Conservation (phyloP, 2,329 filamentous ascomycete species). For the Ilyonectria robusta region DNA sequence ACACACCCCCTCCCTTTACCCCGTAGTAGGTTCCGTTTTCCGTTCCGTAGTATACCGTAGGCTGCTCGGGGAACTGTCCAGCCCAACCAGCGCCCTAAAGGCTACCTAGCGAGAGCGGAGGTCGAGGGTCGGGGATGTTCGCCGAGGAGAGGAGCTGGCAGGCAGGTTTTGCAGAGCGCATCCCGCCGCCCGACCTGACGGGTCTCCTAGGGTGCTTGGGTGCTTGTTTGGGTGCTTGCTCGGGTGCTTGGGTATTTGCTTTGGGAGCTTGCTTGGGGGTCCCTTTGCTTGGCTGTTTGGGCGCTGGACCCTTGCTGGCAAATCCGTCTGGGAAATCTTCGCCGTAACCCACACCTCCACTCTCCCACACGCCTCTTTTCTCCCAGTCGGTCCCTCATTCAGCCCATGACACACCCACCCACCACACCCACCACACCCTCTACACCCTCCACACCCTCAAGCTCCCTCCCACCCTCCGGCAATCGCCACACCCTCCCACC, state of each 20-base stretch:
- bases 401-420: not conserved
- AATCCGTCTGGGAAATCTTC: slow-evolving; percentile 33
- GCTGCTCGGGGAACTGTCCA: slow-evolving; percentile 6
- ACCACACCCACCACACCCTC: not conserved
- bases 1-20: slow-evolving; percentile 10
- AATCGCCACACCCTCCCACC: slow-evolving; percentile 30
- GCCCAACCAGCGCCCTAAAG: slow-evolving; percentile 10
- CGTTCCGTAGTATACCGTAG: slow-evolving; percentile 12
- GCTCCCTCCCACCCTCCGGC: slow-evolving; percentile 17
- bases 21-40: not conserved
- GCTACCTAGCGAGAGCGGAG: not conserved
- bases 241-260: not conserved
- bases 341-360: slow-evolving; percentile 28
- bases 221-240: not conserved
- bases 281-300: too few relatives aligned
- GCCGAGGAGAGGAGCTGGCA: slow-evolving; percentile 5
- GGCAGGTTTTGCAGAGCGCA: slow-evolving; percentile 24
- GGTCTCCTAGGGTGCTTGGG: slow-evolving; percentile 2
- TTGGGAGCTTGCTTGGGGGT: slow-evolving; percentile 19
- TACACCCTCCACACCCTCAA: not conserved
- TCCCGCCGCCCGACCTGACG: slow-evolving; percentile 34
- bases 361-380: slow-evolving; percentile 16
- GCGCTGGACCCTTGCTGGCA: not conserved
- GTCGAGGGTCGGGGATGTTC: slow-evolving; percentile 27
- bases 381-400: slow-evolving; percentile 1